Base-by-base conservation (phyloP, 1,139 yeast species). In the Candida albicans region DNA sequence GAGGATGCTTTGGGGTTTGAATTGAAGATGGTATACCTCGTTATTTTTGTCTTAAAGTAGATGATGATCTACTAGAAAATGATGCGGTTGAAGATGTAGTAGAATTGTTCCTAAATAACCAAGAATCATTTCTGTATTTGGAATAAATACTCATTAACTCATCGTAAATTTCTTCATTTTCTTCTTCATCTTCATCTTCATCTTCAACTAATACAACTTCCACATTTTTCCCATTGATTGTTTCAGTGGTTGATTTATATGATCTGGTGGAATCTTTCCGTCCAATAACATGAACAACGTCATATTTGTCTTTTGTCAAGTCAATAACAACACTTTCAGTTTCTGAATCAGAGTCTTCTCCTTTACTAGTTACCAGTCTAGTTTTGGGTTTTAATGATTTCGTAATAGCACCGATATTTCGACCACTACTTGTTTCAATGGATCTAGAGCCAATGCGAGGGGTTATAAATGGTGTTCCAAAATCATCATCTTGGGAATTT, bases 201-300 rank as follows among this genome's bases (percentile, higher is more conserved):
- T 68, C 73, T 29, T 70, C 75, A 3, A 70, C 73, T 52, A 72
- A 61, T 4, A 76, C 78, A 2, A 73, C 77, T 51, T 76, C 81
- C 1, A 72, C 70, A 12, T 67, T 62, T 42, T 65, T 68, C 2
- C 81, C 81, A 37, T 68, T 67, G 14, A 67, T 53, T 42, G 59
- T 65, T 44, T 73, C 78, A 1, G 72, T 66, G 2, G 70, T 67
- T 2, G 78, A 72, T 46, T 53, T 65, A 47, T 69, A 75, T 0
- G 74, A 66, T 11, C 54, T 61, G 0, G 64, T 58, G 1, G 76
- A 65, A 43, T 68, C 59, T 25, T 61, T 58, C 45, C 77, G 58
- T 43, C 65, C 64, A 4, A 71, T 56, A 52, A 64, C 59, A 14
- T 33, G 32, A 47, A 69, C 69, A 13, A 71, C 56, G 40, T 70